A percentile compares a stretch with the other conserved stretches of the same genome.
Conservation (phyloP, 164 flowering plant genomes). For the Saururus chinensis region DNA sequence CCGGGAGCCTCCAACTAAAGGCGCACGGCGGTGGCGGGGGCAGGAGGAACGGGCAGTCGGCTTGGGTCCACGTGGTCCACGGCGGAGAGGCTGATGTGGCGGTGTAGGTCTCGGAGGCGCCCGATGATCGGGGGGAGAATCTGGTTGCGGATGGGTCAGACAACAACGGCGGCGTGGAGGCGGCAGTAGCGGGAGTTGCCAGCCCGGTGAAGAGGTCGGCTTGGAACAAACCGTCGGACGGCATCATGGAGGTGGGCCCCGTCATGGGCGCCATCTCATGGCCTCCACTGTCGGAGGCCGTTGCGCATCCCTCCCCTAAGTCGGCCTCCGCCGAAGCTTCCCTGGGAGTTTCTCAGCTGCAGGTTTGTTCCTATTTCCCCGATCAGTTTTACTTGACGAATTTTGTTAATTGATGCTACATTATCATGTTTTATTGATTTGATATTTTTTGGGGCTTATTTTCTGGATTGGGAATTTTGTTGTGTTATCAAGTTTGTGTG, state of each 20-base stretch:
- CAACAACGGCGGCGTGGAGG: not conserved
- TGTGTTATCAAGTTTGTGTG: not conserved
- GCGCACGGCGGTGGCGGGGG: too few species aligned
- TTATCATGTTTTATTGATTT: not conserved
- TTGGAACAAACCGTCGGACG: conserved; percentile 63
- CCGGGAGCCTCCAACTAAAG: not conserved
- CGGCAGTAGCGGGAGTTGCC: conserved; percentile 4
- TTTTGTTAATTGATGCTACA: not conserved
- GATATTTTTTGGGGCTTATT: too few species aligned
- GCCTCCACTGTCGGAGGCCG: conserved; percentile 69
- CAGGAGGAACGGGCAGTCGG: not conserved
- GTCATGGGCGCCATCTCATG: conserved; percentile 49
- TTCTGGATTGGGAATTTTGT: too few species aligned
- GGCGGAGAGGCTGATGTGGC: conserved; percentile 1
- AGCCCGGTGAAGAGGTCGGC: conserved; percentile 36
- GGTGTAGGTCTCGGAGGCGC: too few species aligned
- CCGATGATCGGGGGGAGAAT: too few species aligned
- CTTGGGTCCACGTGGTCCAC: conserved; percentile 1
- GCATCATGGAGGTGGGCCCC: conserved; percentile 22
- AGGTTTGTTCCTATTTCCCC: not conserved
- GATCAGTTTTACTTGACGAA: too few species aligned
- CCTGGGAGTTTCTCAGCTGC: conserved; percentile 28
- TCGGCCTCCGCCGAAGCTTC: conserved; percentile 29
- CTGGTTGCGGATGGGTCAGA: too few species aligned
- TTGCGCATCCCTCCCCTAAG: conserved; percentile 33